Evolutionary conservation across 139 green algal genomes (phyloP), one percentile per base, ranked within the genome.

Genomic region (Coelastrella sp.): DNA sequence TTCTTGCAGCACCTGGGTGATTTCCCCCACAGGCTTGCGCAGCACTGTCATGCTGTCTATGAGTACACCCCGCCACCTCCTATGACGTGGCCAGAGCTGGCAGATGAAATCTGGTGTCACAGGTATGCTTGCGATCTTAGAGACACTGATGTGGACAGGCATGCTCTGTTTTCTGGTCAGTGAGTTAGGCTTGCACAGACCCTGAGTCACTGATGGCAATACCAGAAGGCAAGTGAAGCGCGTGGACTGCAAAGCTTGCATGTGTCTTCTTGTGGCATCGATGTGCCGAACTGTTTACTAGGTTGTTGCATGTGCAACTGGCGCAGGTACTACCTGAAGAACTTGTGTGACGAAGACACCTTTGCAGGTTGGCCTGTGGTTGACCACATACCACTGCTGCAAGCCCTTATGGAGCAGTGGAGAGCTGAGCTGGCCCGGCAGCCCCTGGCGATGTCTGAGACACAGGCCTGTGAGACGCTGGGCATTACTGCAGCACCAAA

Each of bases 261-360:
- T 2, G 2, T 13, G 11, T 71, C 14, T 3, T 10, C 61, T 71
- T 71, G 61, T 71, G 32, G 32, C 32, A 47, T 47, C 1, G 32
- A 1, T 47, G 32, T 47, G 32, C 32, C 32, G 32, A 47, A 47
- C 32, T 47, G 32, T 1, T 47, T 47, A 47, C 1, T 19, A 71
- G 61, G 10, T 71, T 71, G 61, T 2, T 71, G 61, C 8, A 10
- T 71, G 8, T 71, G 10, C 3, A 98, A 94, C 92, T 99, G 97
- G 92, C 96, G 98, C 94, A 92, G 97, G 57, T 99, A 99, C 95
- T 99, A 99, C 93, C 95, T 99, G 75, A 92, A 94, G 76, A 97
- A 98, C 92, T 92, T 99, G 73, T 97, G 94, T 85, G 95, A 99
- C 91, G 94, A 96, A 23, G 87, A 87, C 0, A 93, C 94, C 32